phyloP scores from a whole-genome alignment of 1,284 basidiomycete genomes.

The Rhodofomes roseus region DNA sequence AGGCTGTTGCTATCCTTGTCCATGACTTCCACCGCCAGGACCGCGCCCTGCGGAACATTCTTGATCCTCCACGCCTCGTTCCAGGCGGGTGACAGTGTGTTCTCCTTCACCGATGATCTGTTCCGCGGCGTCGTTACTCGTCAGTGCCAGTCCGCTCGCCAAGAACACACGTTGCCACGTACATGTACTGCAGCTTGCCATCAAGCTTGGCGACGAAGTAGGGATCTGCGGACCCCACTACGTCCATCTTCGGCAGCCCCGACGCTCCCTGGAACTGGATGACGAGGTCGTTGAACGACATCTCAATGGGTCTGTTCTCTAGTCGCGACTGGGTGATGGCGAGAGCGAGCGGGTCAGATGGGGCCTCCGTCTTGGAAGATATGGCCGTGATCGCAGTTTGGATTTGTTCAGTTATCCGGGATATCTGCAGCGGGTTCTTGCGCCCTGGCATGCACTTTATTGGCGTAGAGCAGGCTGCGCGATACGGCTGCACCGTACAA shows the following conservation, averaged over 20 bases:
- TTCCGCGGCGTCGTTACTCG: neutral
- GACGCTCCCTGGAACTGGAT: constrained; percentile 71
- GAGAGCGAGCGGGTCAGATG: constrained; percentile 11
- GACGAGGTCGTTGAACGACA: constrained; percentile 43
- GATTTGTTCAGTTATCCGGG: constrained; percentile 17
- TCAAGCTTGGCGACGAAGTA: constrained; percentile 71
- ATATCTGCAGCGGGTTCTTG: constrained; percentile 15
- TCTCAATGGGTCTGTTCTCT: constrained; percentile 9
- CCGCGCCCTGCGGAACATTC: constrained; percentile 64
- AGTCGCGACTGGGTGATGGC: constrained; percentile 5
- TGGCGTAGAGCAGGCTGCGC: neutral
- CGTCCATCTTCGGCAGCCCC: constrained; percentile 65
- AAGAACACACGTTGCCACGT: constrained; percentile 17
- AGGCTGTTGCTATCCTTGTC: constrained; percentile 63
- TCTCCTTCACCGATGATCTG: constrained; percentile 62
- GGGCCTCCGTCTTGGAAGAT: constrained; percentile 9
- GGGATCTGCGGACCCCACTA: constrained; percentile 64
- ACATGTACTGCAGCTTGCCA: constrained; percentile 59
- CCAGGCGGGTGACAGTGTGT: constrained; percentile 65
- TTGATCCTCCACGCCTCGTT: constrained; percentile 69
- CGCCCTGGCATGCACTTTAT: constrained; percentile 8
- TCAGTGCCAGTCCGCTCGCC: neutral
- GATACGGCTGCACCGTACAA: neutral
- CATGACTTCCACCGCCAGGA: constrained; percentile 51
- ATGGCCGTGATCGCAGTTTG: constrained; percentile 14